phyloP scores from a whole-genome alignment of 2,329 filamentous ascomycete genomes.

The Plectosphaerella cucumerina region DNA sequence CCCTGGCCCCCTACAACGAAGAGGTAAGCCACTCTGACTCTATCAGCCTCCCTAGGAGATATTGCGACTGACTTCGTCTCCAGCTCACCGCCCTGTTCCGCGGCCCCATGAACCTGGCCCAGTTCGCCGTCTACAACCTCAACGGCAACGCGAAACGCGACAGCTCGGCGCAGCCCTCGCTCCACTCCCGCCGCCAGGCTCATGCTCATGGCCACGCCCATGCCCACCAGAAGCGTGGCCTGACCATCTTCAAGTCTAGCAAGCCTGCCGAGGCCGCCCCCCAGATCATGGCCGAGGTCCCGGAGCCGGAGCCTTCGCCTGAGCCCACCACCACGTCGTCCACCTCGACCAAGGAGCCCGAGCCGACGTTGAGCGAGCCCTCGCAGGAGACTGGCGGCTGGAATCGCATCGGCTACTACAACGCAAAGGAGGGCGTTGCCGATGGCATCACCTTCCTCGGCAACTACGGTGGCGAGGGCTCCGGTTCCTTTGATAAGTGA shows the following conservation, averaged over 20 bases:
- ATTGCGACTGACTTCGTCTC: slow-evolving; percentile 8
- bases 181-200: slow-evolving; percentile 29
- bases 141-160: slow-evolving; percentile 25
- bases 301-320: slow-evolving; percentile 6
- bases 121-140: slow-evolving; percentile 67
- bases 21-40: slow-evolving; percentile 48
- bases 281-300: slow-evolving; percentile 9
- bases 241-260: neutral
- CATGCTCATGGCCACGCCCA: slow-evolving; percentile 44
- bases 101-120: slow-evolving; percentile 62
- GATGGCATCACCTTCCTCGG: slow-evolving; percentile 45
- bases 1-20: slow-evolving; percentile 63
- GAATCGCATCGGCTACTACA: slow-evolving; percentile 41
- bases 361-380: slow-evolving; percentile 4
- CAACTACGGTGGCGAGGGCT: slow-evolving; percentile 40
- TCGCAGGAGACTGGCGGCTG: slow-evolving; percentile 24
- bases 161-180: slow-evolving; percentile 14
- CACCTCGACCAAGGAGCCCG: slow-evolving; percentile 1
- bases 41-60: neutral
- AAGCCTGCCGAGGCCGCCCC: slow-evolving; percentile 7
- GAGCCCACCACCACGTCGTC: slow-evolving; percentile 7
- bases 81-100: slow-evolving; percentile 71
- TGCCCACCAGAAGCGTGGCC: slow-evolving; percentile 33
- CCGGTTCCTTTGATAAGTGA: slow-evolving; percentile 39
- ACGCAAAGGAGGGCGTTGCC: slow-evolving; percentile 29